phyloP scores from a whole-genome alignment of 768 basidiomycete species.

The Amanita pallidorosea region DNA sequence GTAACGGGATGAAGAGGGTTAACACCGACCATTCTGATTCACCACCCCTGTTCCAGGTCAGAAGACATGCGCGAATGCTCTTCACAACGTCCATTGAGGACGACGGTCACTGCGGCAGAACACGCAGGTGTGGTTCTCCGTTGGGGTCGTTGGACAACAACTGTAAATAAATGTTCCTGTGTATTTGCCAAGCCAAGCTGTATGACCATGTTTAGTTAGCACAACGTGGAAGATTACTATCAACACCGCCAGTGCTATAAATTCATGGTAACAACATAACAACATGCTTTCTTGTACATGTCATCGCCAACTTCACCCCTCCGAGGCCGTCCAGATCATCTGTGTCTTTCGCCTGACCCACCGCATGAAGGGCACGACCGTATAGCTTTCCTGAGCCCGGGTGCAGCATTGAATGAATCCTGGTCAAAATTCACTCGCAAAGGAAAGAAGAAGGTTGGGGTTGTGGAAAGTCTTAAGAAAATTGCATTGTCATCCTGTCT shows the following conservation, averaged over 20 bases:
- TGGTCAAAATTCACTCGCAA: conserved; percentile 35
- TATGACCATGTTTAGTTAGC: not conserved
- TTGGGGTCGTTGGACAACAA: not conserved
- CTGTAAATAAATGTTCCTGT: not conserved
- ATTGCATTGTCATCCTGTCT: conserved; percentile 45
- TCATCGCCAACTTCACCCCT: not conserved
- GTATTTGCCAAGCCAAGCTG: no score
- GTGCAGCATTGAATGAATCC: conserved; percentile 18
- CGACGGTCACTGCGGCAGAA: conserved; percentile 1
- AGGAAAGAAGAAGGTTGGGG: conserved; percentile 33
- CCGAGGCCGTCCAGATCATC: not conserved
- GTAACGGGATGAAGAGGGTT: conserved; percentile 7
- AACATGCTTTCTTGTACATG: not conserved
- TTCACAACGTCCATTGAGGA: conserved; percentile 49
- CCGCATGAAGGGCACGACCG: not conserved
- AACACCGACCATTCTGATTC: conserved; percentile 48
- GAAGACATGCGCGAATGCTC: conserved; percentile 36
- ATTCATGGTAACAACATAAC: no score
- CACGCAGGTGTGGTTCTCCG: conserved; percentile 6
- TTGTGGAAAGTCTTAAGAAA: conserved; percentile 31
- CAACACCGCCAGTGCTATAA: not conserved
- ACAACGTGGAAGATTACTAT: not conserved
- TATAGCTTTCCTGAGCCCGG: not conserved
- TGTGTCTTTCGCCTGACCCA: not conserved
- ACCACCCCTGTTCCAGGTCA: conserved; percentile 48